These are phyloP conservation scores for Coelastrella sp. DNA, from an alignment of 139 green algal genomes.

Conservation along the genomic window DNA sequence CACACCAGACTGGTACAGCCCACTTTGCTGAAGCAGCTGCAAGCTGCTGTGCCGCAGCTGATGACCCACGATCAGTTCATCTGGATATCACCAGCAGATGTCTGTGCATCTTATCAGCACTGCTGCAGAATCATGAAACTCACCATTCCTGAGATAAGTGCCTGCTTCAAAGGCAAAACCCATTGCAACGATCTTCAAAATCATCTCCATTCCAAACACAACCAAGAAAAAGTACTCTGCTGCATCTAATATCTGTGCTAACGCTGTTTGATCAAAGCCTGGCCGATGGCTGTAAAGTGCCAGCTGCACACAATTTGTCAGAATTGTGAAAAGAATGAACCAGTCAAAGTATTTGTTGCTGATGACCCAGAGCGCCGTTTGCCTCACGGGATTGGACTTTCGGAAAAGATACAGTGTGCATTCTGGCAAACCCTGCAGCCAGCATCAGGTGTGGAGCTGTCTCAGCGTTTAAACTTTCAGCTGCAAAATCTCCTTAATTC, in stretches of 20 bases:
- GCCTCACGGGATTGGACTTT: conserved; percentile 23
- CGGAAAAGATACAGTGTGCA: conserved; percentile 14
- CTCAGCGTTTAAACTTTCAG: background rate
- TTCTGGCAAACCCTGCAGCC: background rate
- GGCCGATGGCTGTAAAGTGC: conserved; percentile 52
- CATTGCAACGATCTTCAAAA: conserved; percentile 66
- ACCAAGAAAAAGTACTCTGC: conserved; percentile 67
- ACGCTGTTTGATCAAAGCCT: conserved; percentile 36
- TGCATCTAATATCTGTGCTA: background rate
- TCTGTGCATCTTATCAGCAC: background rate
- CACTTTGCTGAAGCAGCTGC: background rate
- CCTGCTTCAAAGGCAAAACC: conserved; percentile 50
- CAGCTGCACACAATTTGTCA: conserved; percentile 62
- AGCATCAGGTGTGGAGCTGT: background rate
- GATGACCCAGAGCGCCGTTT: conserved; percentile 2
- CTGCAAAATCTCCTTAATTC: background rate
- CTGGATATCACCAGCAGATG: background rate
- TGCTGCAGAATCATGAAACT: background rate
- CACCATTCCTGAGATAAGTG: conserved; percentile 68
- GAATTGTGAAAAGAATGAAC: conserved; percentile 56
- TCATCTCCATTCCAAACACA: conserved; percentile 71
- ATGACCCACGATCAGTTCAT: background rate
- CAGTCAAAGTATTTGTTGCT: conserved; percentile 55
- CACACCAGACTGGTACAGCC: background rate
- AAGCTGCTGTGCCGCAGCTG: conserved; percentile 1